These are phyloP conservation scores for Emmonsiellopsis sp. DNA, from an alignment of 2,329 filamentous ascomycete genomes.

Conservation along the genomic window DNA sequence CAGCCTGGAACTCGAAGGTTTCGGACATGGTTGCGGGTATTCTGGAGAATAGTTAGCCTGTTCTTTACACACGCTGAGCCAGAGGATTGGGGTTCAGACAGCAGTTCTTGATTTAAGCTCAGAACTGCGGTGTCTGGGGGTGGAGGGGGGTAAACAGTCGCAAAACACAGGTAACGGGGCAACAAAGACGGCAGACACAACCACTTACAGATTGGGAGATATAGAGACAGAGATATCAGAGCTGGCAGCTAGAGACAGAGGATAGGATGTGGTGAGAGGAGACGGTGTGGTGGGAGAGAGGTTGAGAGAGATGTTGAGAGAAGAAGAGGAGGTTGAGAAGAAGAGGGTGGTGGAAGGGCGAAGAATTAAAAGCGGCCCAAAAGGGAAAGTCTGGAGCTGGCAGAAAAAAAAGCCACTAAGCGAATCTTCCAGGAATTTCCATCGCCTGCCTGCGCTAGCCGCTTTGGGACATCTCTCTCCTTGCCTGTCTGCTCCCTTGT, in stretches of 20 bases:
- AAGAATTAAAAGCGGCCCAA: conserved; percentile 11
- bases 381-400: conserved; percentile 7
- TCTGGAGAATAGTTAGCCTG: conserved; percentile 9
- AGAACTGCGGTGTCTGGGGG: conserved; percentile 38
- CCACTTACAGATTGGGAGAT: conserved; percentile 9
- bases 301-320: conserved; percentile 1
- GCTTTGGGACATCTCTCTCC: neutral
- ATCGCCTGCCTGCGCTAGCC: conserved; percentile 8
- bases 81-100: too few species aligned
- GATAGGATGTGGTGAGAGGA: conserved; percentile 2
- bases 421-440: conserved; percentile 17
- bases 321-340: conserved; percentile 9
- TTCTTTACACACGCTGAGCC: too few species aligned
- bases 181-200: conserved; percentile 5
- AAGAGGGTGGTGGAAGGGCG: conserved; percentile 11
- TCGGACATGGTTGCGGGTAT: conserved; percentile 62
- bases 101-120: too few species aligned
- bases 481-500: neutral
- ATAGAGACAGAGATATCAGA: conserved; percentile 7
- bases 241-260: conserved; percentile 4
- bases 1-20: conserved; percentile 99
- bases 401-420: conserved; percentile 9
- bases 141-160: conserved; percentile 8
- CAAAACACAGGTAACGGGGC: neutral
- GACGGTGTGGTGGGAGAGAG: conserved; percentile 4